Evolutionary conservation across 2,329 filamentous ascomycete species (phyloP).

Genomic region (Colletotrichum shisoi): DNA sequence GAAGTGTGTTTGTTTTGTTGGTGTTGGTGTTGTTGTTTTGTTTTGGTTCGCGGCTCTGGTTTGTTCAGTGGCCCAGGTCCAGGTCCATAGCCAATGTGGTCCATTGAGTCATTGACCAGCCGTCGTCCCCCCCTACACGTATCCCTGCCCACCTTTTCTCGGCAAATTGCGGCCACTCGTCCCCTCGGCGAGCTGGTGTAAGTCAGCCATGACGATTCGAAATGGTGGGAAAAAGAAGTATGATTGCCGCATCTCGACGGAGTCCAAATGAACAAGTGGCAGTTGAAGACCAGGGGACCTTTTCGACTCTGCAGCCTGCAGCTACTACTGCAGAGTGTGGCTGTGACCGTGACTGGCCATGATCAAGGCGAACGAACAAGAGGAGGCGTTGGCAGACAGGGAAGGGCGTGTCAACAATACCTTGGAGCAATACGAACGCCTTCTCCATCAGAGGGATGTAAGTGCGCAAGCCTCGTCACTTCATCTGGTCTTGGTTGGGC

Average conservation of each 20-base stretch:
- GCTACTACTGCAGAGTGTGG: constrained; percentile 33
- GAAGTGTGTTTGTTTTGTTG: constrained; percentile 24
- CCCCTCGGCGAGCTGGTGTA: constrained; percentile 9
- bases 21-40: constrained; percentile 34
- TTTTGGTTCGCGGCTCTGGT: constrained; percentile 37
- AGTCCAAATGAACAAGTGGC: constrained; percentile 33
- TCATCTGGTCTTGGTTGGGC: constrained; percentile 29
- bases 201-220: constrained; percentile 11
- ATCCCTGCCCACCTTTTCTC: constrained; percentile 23
- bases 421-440: constrained; percentile 8
- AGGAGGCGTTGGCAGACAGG: constrained; percentile 5
- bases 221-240: constrained; percentile 13
- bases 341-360: constrained; percentile 11
- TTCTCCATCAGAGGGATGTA: constrained; percentile 18
- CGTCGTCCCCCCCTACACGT: constrained; percentile 9
- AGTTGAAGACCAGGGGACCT: constrained; percentile 28
- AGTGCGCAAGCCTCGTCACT: constrained; percentile 17
- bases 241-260: constrained; percentile 22
- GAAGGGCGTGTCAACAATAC: neutral
- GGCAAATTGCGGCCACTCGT: constrained; percentile 12
- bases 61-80: constrained; percentile 36
- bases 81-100: neutral
- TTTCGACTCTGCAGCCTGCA: constrained; percentile 25
- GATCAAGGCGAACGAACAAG: constrained; percentile 26
- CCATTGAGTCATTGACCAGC: constrained; percentile 35